Evolutionary conservation across 176 grass and related monocot genomes (phyloP).

Genomic region (Bromus sterilis): DNA sequence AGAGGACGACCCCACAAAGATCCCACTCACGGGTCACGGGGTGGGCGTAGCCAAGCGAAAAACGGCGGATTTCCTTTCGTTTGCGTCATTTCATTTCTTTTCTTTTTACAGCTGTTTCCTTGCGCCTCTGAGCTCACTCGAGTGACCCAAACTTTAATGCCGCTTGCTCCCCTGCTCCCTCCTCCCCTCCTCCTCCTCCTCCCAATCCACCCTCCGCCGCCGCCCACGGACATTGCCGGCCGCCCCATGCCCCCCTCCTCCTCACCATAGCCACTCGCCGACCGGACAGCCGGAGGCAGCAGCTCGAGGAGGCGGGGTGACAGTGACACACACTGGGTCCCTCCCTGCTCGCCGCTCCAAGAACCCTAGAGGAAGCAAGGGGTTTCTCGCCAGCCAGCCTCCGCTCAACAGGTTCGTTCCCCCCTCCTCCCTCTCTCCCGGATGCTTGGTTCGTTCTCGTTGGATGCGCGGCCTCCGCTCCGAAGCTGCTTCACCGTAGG

Average conservation of each 20-base stretch:
- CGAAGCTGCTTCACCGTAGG: not conserved
- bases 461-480: not conserved
- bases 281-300: too few relatives aligned
- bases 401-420: not conserved
- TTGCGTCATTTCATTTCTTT: too few relatives aligned
- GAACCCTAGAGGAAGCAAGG: not conserved
- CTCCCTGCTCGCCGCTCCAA: too few relatives aligned
- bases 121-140: not conserved
- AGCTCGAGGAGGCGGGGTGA: too few relatives aligned
- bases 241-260: too few relatives aligned
- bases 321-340: too few relatives aligned
- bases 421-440: not conserved
- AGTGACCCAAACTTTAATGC: not conserved
- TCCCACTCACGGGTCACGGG: too few relatives aligned
- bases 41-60: not conserved
- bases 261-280: too few relatives aligned
- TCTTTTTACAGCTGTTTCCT: conserved; percentile 34
- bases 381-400: too few relatives aligned
- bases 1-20: too few relatives aligned
- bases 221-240: too few relatives aligned
- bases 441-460: not conserved
- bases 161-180: not conserved
- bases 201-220: not conserved
- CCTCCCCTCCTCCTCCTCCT: not conserved
- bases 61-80: not conserved